These are phyloP conservation scores for Hericium alpestre DNA, from an alignment of 768 basidiomycete species.

Conservation along the genomic window DNA sequence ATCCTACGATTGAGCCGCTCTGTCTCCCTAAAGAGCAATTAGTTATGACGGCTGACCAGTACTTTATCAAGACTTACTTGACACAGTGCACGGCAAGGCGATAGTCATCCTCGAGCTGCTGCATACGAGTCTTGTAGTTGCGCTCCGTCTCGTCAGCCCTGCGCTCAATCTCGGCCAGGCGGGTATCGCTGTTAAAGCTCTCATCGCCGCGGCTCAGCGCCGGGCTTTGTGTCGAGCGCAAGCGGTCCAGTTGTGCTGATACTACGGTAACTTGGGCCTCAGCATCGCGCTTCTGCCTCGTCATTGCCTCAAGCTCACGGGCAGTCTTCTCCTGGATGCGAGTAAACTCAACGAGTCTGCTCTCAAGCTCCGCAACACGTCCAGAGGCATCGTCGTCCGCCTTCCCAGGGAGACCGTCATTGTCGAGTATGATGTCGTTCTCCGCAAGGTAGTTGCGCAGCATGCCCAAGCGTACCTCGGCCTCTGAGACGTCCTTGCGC, in stretches of 20 bases:
- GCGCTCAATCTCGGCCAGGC: conserved; percentile 60
- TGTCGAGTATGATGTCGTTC: conserved; percentile 71
- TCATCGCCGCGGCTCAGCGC: conserved; percentile 23
- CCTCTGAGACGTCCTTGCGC: conserved; percentile 54
- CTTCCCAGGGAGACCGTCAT: conserved; percentile 49
- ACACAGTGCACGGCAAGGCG: conserved; percentile 95
- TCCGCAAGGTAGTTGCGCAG: conserved; percentile 83
- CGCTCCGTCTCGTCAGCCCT: conserved; percentile 73
- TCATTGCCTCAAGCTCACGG: conserved; percentile 57
- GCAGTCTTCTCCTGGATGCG: conserved; percentile 66
- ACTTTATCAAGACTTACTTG: conserved; percentile 49
- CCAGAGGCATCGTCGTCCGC: conserved; percentile 23
- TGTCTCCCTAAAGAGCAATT: conserved; percentile 54
- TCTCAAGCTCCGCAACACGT: conserved; percentile 68
- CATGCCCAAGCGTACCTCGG: conserved; percentile 64
- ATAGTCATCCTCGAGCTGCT: conserved; percentile 91
- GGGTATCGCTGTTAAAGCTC: conserved; percentile 24
- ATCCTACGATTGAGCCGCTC: conserved; percentile 97
- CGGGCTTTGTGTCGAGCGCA: conserved; percentile 51
- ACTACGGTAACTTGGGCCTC: conserved; percentile 61
- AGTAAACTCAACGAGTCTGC: conserved; percentile 60
- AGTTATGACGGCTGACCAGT: conserved; percentile 10
- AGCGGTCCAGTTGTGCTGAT: conserved; percentile 54
- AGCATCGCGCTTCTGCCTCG: conserved; percentile 61
- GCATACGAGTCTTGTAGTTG: conserved; percentile 67